These are phyloP conservation scores for Basidiobolus meristosporus DNA, from an alignment of 371 early-diverging fungal species.

Conservation along the genomic window DNA sequence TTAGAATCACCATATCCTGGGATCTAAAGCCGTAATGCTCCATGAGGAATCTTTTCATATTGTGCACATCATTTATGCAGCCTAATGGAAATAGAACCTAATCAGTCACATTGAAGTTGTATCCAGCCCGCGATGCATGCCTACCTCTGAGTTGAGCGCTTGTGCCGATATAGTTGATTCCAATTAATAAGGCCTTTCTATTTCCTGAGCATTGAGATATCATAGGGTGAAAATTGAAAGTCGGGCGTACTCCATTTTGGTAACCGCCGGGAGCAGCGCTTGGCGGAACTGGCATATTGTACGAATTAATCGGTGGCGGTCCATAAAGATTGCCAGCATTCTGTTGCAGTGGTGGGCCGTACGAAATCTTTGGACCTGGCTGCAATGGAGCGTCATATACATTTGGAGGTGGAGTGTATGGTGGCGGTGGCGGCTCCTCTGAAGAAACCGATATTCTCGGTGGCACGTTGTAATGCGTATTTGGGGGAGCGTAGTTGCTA, in stretches of 20 bases:
- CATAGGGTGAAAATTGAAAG: background rate
- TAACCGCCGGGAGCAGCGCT: background rate
- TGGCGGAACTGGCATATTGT: background rate
- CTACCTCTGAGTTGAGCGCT: constrained; percentile 34
- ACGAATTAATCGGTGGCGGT: background rate
- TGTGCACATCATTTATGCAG: constrained; percentile 83
- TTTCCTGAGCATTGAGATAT: constrained; percentile 52
- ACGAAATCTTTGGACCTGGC: too few relatives aligned
- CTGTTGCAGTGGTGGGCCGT: background rate
- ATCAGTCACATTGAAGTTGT: background rate
- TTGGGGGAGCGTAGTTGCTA: too few relatives aligned
- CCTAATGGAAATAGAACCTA: constrained; percentile 13
- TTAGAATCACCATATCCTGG: constrained; percentile 61
- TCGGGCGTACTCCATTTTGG: too few relatives aligned
- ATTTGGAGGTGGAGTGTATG: too few relatives aligned
- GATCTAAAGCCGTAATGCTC: constrained; percentile 39
- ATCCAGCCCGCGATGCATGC: constrained; percentile 1
- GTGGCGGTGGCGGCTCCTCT: too few relatives aligned
- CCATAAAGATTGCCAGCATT: background rate
- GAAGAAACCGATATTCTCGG: too few relatives aligned
- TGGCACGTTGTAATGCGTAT: too few relatives aligned
- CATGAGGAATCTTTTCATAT: constrained; percentile 53
- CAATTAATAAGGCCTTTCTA: constrained; percentile 72
- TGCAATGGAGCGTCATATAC: too few relatives aligned
- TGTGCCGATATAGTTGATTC: constrained; percentile 77